Evolutionary conservation across 768 basidiomycete genomes (phyloP), one percentile per base, ranked within the genome.

Genomic region (Royoungia palumana): DNA sequence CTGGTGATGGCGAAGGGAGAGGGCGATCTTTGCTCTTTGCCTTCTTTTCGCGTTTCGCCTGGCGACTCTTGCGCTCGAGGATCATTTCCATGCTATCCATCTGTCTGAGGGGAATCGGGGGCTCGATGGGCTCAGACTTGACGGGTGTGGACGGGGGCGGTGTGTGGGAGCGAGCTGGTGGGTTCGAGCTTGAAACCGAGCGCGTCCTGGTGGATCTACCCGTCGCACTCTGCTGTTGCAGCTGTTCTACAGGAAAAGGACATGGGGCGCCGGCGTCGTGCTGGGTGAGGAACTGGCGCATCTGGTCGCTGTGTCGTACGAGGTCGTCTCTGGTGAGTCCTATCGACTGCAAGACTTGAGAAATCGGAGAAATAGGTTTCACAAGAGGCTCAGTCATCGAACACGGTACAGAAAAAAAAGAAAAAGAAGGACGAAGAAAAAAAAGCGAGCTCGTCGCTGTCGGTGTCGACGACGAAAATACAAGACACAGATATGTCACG

Each of bases 261-360:
- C 76, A 75, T 66, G 75, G 67, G 67, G 76, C 65, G 47, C 65
- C 63, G 44, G 70, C 62, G 59, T 72, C 71, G 60, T 82, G 76
- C 25, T 80, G 68, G 28, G 79, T 83, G 56, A 88, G 75, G 72
- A 87, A 89, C 57, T 81, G 81, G 44, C 87, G 83, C 87, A 90
- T 89, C 65, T 88, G 79, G 70, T 84, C 77, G 59, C 83, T 87
- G 62, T 80, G 85, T 62, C 79, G 75, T 57, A 74, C 64, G 48
- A 90, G 72, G 69, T 89, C 88, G 60, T 87, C 82, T 66, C 85
- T 79, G 56, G 89, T 88, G 61, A 90, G 76, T 44, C 87, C 87
- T 35, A 90, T 75, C 16, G 81, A 80, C 58, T 79, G 73, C 30
- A 90, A 71, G 20, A 90, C 77, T 57, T 82, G 80, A 27, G 85